Evolutionary conservation across 495 filamentous ascomycete genomes (phyloP), one percentile per base, ranked within the genome.

Genomic region (Talaromyces nanjingensis): DNA sequence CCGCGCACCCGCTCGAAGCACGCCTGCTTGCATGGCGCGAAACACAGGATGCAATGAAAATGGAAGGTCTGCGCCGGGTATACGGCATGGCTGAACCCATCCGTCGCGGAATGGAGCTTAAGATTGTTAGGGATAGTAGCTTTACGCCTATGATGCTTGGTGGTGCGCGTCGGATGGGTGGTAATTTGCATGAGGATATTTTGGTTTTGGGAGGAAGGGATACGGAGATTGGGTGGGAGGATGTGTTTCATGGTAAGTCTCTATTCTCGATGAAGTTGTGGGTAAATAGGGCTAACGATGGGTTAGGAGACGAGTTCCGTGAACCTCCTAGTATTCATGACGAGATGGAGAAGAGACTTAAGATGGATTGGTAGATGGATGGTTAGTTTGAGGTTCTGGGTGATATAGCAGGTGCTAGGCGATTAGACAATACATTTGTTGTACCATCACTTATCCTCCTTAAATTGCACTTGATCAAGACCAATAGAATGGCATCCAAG

Each of bases 1-100:
- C 88, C 42, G 77, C 88, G 6, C 93, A 98, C 84, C 93, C 93
- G 0, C 90, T 98, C 66, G 94, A 98, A 77, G 77, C 90, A 47
- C 91, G 93, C 63, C 88, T 98, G 60, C 81, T 86, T 74, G 77
- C 84, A 55, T 98, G 93, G 93, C 84, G 84, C 71, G 79, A 86
- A 39, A 96, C 93, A 62, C 93, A 96, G 74, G 89, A 96, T 69
- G 71, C 76, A 4, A 72, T 97, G 73, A 92, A 93, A 80, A 96
- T 96, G 91, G 86, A 92, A 77, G 76, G 82, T 34, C 83, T 97
- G 72, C 85, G 92, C 54, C 90, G 91, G 62, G 84, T 88, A 34
- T 97, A 89, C 74, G 93, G 93, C 53, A 91, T 97, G 63, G 91
- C 88, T n/a, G 93, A 97, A 84, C 93, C 93, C 9, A 85, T 97